Percentiles rank a stretch among this genome's conserved stretches.
These are phyloP conservation scores for Yamadazyma conglobata DNA, from an alignment of 1,139 yeast genomes.

Conservation along the genomic window DNA sequence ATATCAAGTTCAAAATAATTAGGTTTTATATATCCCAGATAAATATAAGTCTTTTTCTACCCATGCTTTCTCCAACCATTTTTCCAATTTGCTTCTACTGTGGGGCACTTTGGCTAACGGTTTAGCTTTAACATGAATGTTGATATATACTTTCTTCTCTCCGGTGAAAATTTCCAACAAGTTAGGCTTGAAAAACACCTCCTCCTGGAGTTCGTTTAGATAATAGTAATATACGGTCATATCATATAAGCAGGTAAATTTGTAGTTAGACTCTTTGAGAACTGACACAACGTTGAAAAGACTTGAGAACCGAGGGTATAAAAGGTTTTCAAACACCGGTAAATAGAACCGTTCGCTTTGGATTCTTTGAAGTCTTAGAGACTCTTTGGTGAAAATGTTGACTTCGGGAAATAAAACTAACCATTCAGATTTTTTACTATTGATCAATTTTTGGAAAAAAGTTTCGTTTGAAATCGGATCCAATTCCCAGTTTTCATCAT, in stretches of 20 bases:
- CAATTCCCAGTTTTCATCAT: constrained; percentile 66
- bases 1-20: constrained; percentile 29
- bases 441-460: constrained; percentile 23
- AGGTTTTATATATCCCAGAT: neutral
- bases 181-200: constrained; percentile 39
- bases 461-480: constrained; percentile 26
- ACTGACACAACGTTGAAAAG: constrained; percentile 47
- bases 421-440: constrained; percentile 46
- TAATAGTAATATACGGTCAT: constrained; percentile 45
- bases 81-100: constrained; percentile 35
- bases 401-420: constrained; percentile 70
- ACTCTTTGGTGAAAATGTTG: constrained; percentile 53
- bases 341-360: constrained; percentile 50
- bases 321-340: constrained; percentile 48
- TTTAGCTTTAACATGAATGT: constrained; percentile 13
- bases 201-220: constrained; percentile 13
- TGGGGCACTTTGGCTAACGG: constrained; percentile 8
- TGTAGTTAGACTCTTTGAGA: constrained; percentile 30
- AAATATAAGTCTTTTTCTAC: constrained; percentile 53
- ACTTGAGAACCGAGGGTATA: constrained; percentile 67
- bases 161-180: constrained; percentile 53
- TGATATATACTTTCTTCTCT: constrained; percentile 11
- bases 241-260: constrained; percentile 48
- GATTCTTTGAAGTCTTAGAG: constrained; percentile 44
- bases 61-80: constrained; percentile 74